phyloP scores from a whole-genome alignment of 169 alveolate species.

The Plasmodium gonderi region DNA sequence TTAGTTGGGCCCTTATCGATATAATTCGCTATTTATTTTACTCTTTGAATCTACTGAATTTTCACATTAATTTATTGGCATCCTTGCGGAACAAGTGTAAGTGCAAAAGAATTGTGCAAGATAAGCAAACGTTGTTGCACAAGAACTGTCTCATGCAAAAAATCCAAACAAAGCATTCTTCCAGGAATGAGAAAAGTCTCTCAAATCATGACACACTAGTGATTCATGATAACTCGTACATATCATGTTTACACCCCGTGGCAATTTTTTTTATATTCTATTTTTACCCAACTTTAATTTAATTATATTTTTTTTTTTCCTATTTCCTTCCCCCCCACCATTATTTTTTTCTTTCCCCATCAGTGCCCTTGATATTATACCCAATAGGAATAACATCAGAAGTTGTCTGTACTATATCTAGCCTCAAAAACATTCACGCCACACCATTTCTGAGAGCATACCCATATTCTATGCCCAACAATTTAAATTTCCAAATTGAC shows the following conservation, averaged over 20 bases:
- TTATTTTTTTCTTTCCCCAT: not conserved
- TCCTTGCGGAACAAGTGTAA: conserved; percentile 51
- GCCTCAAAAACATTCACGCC: conserved; percentile 33
- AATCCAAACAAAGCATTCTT: not conserved
- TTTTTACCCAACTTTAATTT: not conserved
- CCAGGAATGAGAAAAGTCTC: no score
- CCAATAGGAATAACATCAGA: conserved; percentile 72
- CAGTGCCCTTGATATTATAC: conserved; percentile 64
- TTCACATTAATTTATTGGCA: conserved; percentile 5
- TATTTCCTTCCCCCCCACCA: not conserved
- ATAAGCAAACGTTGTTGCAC: not conserved
- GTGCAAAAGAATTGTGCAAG: no score
- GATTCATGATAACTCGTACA: no score
- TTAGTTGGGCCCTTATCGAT: conserved; percentile 61
- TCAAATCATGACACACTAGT: no score
- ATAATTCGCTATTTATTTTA: conserved; percentile 55
- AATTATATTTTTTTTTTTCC: not conserved
- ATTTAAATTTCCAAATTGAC: conserved; percentile 71
- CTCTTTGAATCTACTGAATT: conserved; percentile 24
- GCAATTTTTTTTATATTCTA: no score
- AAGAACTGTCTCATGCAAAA: not conserved
- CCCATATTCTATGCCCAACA: conserved; percentile 73
- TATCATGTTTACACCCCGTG: no score
- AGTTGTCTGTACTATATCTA: conserved; percentile 53
- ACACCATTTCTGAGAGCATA: conserved; percentile 61